These are phyloP conservation scores for Peniophora sp. DNA, from an alignment of 1,284 basidiomycete species.

Conservation along the genomic window DNA sequence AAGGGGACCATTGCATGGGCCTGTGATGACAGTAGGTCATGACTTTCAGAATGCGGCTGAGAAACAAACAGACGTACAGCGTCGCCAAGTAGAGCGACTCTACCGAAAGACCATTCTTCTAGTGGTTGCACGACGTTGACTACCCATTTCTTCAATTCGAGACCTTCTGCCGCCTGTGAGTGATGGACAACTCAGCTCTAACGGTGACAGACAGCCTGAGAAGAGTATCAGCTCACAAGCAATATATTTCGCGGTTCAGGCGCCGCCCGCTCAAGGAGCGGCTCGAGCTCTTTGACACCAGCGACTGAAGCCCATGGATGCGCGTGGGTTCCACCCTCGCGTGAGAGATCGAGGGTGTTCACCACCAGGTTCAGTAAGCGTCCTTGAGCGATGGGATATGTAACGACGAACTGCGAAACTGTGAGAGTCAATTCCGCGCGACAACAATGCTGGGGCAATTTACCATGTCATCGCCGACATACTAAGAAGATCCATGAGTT, in stretches of 20 bases:
- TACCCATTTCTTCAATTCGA: not conserved
- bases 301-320: not conserved
- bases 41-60: too few relatives aligned
- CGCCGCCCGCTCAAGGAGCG: not conserved
- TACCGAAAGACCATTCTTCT: not conserved
- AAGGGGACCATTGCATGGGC: constrained; percentile 26
- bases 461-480: too few relatives aligned
- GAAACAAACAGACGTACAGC: too few relatives aligned
- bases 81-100: not conserved
- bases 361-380: not conserved
- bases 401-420: too few relatives aligned
- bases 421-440: too few relatives aligned
- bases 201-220: not conserved
- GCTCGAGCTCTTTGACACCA: not conserved
- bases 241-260: not conserved
- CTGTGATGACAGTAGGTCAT: constrained; percentile 12
- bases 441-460: too few relatives aligned
- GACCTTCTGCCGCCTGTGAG: not conserved
- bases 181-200: not conserved
- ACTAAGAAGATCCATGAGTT: too few relatives aligned
- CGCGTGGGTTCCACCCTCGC: not conserved
- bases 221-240: not conserved
- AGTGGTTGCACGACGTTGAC: not conserved
- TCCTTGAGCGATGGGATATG: not conserved
- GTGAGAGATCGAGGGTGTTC: not conserved